Evolutionary conservation across 2,329 filamentous ascomycete species (phyloP).

Genomic region (Fusarium caatingaense): DNA sequence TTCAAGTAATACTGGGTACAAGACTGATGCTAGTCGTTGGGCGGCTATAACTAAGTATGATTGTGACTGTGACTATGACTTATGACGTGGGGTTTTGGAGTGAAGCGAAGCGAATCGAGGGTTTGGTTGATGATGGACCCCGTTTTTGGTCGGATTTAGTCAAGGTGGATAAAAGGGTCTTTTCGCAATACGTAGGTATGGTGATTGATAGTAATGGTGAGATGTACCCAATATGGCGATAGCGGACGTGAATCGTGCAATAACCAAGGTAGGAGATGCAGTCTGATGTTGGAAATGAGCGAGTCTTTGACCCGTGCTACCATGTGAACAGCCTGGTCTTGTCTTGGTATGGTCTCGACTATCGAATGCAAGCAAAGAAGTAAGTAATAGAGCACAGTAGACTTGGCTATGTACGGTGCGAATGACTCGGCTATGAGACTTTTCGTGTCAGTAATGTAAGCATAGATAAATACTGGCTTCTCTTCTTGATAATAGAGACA

Average conservation of each 20-base stretch:
- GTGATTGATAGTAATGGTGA: constrained; percentile 6
- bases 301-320: constrained; percentile 5
- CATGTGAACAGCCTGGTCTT: constrained; percentile 26
- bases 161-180: constrained; percentile 25
- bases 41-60: constrained; percentile 25
- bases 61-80: constrained; percentile 11
- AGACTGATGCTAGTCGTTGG: constrained; percentile 19
- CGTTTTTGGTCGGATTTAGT: constrained; percentile 13
- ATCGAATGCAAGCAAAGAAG: neutral
- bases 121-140: constrained; percentile 22
- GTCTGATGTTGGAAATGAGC: constrained; percentile 2
- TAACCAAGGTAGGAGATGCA: neutral
- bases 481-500: neutral
- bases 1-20: constrained; percentile 11
- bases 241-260: neutral
- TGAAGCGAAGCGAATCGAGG: constrained; percentile 20
- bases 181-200: neutral
- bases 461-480: neutral
- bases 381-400: neutral
- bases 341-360: constrained; percentile 7
- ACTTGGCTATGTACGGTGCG: constrained; percentile 8
- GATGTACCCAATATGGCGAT: neutral
- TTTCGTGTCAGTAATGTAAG: constrained; percentile 31
- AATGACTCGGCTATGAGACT: constrained; percentile 37
- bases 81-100: constrained; percentile 36